Evolutionary conservation across 192 early-diverging fungal genomes (phyloP).

Genomic region (Fimicolochytrium jonesii): DNA sequence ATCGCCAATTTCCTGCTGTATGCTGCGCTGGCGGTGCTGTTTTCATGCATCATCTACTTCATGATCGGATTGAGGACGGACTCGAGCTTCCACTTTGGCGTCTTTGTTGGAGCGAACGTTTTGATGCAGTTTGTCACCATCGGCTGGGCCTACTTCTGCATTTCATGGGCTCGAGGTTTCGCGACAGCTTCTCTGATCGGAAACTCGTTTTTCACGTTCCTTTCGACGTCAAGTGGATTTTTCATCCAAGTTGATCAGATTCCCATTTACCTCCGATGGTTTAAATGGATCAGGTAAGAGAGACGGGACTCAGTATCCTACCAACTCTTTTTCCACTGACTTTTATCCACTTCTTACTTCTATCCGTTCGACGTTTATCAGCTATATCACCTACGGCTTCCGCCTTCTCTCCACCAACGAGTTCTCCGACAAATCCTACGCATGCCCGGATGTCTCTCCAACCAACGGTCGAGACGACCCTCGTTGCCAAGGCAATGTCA

Average conservation of each 20-base stretch:
- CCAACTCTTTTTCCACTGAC: too few species aligned
- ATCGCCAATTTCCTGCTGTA: constrained; percentile 35
- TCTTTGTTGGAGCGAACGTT: constrained; percentile 23
- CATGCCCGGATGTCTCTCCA: constrained; percentile 28
- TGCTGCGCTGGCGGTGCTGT: constrained; percentile 21
- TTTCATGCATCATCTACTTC: constrained; percentile 38
- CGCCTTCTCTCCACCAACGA: constrained; percentile 40
- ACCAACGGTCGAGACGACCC: background rate
- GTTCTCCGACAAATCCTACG: constrained; percentile 33
- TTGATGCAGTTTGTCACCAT: constrained; percentile 30
- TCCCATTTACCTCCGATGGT: constrained; percentile 37
- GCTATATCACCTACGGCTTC: constrained; percentile 33
- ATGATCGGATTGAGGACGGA: constrained; percentile 42
- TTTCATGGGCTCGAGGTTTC: constrained; percentile 41
- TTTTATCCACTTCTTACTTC: background rate
- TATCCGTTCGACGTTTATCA: constrained; percentile 1
- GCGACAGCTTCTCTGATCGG: constrained; percentile 38
- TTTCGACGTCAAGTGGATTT: constrained; percentile 39
- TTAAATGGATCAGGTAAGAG: constrained; percentile 12
- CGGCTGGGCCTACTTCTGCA: constrained; percentile 32
- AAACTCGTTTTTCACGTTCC: constrained; percentile 34
- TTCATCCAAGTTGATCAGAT: constrained; percentile 35
- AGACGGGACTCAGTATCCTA: background rate
- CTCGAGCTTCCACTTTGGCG: constrained; percentile 31
- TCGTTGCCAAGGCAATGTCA: constrained; percentile 33